A percentile compares a stretch with the other conserved stretches of the same genome.
phyloP scores from a whole-genome alignment of 2,329 filamentous ascomycete species.

The Apiospora koreana region DNA sequence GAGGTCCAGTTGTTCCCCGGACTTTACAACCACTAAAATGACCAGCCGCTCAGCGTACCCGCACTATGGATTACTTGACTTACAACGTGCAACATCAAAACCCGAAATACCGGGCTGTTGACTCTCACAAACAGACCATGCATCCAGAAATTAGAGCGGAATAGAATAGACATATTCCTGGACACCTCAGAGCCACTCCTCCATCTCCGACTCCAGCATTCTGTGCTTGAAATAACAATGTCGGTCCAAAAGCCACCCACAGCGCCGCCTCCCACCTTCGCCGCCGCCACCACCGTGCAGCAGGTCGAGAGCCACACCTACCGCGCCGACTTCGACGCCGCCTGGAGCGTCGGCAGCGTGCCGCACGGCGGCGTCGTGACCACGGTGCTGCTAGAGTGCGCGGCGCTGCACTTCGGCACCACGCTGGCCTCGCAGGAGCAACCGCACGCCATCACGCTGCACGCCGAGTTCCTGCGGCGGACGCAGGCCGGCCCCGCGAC shows the following conservation, averaged over 20 bases:
- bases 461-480: slow-evolving; percentile 34
- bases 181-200: too few relatives aligned
- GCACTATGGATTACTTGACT: too few relatives aligned
- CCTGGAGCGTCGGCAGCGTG: slow-evolving; percentile 44
- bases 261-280: neutral
- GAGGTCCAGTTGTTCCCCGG: neutral
- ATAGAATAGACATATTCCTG: neutral
- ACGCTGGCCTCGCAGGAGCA: slow-evolving; percentile 31
- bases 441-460: slow-evolving; percentile 30
- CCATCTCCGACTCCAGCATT: too few relatives aligned
- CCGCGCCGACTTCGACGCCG: slow-evolving; percentile 1
- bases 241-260: neutral
- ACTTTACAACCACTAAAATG: neutral
- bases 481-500: slow-evolving; percentile 30
- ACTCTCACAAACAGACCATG: neutral
- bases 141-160: neutral
- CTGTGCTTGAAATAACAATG: neutral
- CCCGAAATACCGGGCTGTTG: neutral
- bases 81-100: neutral
- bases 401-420: slow-evolving; percentile 31
- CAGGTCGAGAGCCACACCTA: slow-evolving; percentile 15
- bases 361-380: slow-evolving; percentile 73
- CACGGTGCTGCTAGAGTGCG: slow-evolving; percentile 59
- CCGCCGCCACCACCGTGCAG: slow-evolving; percentile 8
- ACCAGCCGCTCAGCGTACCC: too few relatives aligned